Percentiles rank a stretch among this genome's conserved stretches.
Conservation (phyloP, 495 filamentous ascomycete species). For the Tuber magnatum region DNA sequence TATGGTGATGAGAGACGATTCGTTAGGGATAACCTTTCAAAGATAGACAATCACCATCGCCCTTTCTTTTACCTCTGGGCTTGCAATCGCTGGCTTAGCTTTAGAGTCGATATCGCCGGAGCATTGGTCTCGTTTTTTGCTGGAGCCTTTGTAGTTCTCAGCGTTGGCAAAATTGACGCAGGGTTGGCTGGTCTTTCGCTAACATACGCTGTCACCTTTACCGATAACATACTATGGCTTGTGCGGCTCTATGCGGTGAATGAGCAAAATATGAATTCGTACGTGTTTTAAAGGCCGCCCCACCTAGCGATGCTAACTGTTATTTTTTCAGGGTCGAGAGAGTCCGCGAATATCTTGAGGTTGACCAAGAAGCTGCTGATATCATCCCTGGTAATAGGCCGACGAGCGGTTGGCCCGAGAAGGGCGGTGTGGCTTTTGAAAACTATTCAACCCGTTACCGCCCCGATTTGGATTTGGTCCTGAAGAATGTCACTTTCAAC, state of each 20-base stretch:
- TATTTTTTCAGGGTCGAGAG: slow-evolving; percentile 62
- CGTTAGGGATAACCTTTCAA: slow-evolving; percentile 80
- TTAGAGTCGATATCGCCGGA: slow-evolving; percentile 83
- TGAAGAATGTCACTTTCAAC: slow-evolving; percentile 76
- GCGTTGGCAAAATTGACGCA: slow-evolving; percentile 77
- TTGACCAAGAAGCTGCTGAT: slow-evolving; percentile 82
- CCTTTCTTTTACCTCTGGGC: slow-evolving; percentile 97
- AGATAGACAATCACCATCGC: slow-evolving; percentile 82
- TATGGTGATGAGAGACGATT: slow-evolving; percentile 93
- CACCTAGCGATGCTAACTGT: slow-evolving; percentile 16
- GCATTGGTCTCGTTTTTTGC: slow-evolving; percentile 92
- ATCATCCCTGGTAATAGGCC: slow-evolving; percentile 75
- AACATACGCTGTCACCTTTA: slow-evolving; percentile 97
- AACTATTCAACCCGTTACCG: slow-evolving; percentile 86
- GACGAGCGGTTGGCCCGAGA: slow-evolving; percentile 69
- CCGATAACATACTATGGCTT: slow-evolving; percentile 94
- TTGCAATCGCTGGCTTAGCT: slow-evolving; percentile 92
- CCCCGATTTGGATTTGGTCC: slow-evolving; percentile 73
- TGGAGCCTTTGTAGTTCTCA: slow-evolving; percentile 80
- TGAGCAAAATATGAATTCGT: slow-evolving; percentile 98
- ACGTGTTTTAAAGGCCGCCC: slow-evolving; percentile 5
- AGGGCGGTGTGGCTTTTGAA: slow-evolving; percentile 79
- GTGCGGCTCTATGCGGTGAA: slow-evolving; percentile 91
- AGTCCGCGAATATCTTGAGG: slow-evolving; percentile 91
- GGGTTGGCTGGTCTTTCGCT: slow-evolving; percentile 91